phyloP scores from a whole-genome alignment of 2,329 filamentous ascomycete species.

The Aspergillus chevalieri region DNA sequence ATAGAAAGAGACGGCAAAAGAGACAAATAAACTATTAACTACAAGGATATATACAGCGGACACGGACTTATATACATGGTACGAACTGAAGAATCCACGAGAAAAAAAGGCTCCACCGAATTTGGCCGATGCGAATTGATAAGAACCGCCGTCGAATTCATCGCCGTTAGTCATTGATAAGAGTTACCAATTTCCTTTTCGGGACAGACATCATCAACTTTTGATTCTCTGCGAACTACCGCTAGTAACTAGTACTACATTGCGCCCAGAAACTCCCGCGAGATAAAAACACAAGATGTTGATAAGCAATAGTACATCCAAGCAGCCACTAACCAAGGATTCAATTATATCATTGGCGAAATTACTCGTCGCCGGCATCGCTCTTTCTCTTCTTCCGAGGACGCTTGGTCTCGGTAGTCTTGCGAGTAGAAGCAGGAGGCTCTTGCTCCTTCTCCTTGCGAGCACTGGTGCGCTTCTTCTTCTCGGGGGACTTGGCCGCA shows the following conservation, averaged over 20 bases:
- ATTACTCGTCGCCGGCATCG: constrained; percentile 26
- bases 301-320: background rate
- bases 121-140: background rate
- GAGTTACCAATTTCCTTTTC: background rate
- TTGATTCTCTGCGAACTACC: background rate
- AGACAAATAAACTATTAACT: background rate
- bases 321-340: background rate
- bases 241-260: constrained; percentile 3
- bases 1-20: constrained; percentile 5
- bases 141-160: background rate
- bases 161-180: constrained; percentile 1
- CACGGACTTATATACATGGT: background rate
- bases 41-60: background rate
- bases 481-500: constrained; percentile 3
- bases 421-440: constrained; percentile 20
- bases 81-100: background rate
- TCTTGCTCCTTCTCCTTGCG: constrained; percentile 31
- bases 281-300: constrained; percentile 5
- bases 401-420: constrained; percentile 30
- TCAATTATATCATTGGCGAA: background rate
- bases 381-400: constrained; percentile 46
- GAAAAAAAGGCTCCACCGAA: background rate
- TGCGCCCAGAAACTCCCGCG: background rate
- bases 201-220: background rate
- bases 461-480: constrained; percentile 22